Conservation (phyloP, 2,329 filamentous ascomycete genomes). For the Apiospora phragmitis region DNA sequence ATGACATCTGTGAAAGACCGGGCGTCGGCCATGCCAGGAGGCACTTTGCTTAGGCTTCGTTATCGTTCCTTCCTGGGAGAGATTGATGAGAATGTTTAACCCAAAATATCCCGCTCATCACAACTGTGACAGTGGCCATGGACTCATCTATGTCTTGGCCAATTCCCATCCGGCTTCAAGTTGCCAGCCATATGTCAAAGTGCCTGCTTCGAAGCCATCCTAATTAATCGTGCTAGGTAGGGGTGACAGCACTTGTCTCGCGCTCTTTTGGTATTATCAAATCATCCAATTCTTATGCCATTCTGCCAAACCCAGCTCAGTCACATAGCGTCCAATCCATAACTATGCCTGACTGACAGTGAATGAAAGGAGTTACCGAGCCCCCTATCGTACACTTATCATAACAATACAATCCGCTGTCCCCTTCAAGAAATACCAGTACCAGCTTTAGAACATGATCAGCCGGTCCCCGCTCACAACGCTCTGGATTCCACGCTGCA, state of each 20-base stretch:
- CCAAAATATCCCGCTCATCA: background rate
- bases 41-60: background rate
- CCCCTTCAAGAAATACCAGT: background rate
- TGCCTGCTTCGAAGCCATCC: background rate
- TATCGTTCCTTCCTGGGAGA: background rate
- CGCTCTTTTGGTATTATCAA: background rate
- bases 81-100: background rate
- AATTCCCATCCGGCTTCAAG: too few species aligned
- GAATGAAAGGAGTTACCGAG: background rate
- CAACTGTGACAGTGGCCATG: background rate
- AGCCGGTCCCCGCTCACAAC: background rate
- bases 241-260: background rate
- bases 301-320: background rate
- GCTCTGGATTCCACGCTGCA: conserved; percentile 6
- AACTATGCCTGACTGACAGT: background rate
- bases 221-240: background rate
- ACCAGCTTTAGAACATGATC: background rate
- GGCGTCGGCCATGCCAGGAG: background rate
- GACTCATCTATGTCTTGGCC: background rate
- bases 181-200: background rate
- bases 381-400: background rate
- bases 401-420: background rate
- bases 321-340: too few species aligned
- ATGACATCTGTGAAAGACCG: background rate
- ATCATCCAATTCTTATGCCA: background rate